Percentiles rank a stretch among this genome's conserved stretches.
Conservation (phyloP, 2,329 filamentous ascomycete genomes). For the Diaporthe amygdali region DNA sequence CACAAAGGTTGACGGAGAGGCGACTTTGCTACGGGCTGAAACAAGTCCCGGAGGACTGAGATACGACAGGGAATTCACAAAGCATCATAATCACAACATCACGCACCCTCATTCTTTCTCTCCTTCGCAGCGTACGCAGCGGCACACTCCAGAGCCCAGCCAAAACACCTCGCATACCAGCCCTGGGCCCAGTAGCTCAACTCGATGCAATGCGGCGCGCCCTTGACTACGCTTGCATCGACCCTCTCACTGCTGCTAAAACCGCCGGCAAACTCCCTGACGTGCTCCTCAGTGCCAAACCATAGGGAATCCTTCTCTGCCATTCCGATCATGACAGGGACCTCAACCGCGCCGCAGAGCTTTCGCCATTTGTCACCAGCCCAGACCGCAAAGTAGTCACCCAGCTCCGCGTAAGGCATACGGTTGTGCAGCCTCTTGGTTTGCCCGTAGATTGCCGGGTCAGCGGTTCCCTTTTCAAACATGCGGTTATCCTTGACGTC, state of each 20-base stretch:
- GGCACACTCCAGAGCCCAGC: constrained; percentile 22
- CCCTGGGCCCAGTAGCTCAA: constrained; percentile 18
- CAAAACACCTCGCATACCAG: constrained; percentile 20
- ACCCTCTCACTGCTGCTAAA: constrained; percentile 28
- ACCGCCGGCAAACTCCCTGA: constrained; percentile 23
- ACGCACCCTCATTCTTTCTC: too few relatives aligned
- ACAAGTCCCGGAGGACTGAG: neutral
- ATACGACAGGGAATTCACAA: neutral
- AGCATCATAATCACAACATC: neutral
- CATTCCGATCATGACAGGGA: constrained; percentile 29
- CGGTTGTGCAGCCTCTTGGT: constrained; percentile 25
- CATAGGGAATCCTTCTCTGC: constrained; percentile 29
- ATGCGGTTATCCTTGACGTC: constrained; percentile 26
- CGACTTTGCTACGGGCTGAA: accelerated
- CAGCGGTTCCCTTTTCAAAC: constrained; percentile 26
- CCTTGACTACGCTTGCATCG: constrained; percentile 22
- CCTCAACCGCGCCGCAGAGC: constrained; percentile 18
- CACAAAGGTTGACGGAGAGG: too few relatives aligned
- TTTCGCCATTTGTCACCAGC: neutral
- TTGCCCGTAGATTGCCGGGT: constrained; percentile 24
- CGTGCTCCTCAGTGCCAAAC: constrained; percentile 24
- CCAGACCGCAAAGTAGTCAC: constrained; percentile 16
- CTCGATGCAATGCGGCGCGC: constrained; percentile 22
- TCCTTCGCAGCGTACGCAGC: neutral
- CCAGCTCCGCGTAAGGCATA: constrained; percentile 25